These are phyloP conservation scores for Leccinum broughii DNA, from an alignment of 768 basidiomycete species.

Conservation along the genomic window DNA sequence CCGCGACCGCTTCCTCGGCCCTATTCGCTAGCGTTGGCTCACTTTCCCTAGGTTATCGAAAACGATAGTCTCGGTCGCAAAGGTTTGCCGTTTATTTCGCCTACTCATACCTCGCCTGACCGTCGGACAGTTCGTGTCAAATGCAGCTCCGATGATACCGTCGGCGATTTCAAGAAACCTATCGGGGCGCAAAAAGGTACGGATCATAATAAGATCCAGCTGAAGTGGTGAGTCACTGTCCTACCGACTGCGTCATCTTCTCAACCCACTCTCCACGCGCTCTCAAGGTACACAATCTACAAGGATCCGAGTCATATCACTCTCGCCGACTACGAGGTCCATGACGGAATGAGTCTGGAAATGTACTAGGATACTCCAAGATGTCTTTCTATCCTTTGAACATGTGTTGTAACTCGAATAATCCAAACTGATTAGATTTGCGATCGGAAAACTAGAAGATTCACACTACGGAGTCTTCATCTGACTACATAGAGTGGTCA, in stretches of 20 bases:
- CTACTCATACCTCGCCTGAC: no score
- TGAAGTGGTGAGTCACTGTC: slow-evolving; percentile 74
- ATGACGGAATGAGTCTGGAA: slow-evolving; percentile 92
- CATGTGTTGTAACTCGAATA: slow-evolving; percentile 9
- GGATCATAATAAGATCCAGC: no score
- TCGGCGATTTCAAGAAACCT: no score
- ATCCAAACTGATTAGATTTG: neutral
- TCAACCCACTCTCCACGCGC: neutral
- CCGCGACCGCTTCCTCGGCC: no score
- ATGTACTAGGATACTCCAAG: slow-evolving; percentile 59
- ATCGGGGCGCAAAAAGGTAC: no score
- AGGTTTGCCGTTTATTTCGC: no score
- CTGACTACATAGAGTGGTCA: neutral
- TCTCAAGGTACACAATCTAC: slow-evolving; percentile 87
- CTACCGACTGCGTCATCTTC: neutral
- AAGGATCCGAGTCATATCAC: slow-evolving; percentile 86
- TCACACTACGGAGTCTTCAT: neutral
- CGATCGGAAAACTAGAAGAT: neutral
- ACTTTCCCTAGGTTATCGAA: no score
- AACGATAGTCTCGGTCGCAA: no score
- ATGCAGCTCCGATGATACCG: no score
- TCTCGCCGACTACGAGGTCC: slow-evolving; percentile 87
- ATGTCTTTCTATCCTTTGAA: neutral
- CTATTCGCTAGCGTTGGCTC: no score
- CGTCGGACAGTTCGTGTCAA: no score